Base-by-base conservation (phyloP, 352 stramenopile genomes). In the Phytophthora sp. region DNA sequence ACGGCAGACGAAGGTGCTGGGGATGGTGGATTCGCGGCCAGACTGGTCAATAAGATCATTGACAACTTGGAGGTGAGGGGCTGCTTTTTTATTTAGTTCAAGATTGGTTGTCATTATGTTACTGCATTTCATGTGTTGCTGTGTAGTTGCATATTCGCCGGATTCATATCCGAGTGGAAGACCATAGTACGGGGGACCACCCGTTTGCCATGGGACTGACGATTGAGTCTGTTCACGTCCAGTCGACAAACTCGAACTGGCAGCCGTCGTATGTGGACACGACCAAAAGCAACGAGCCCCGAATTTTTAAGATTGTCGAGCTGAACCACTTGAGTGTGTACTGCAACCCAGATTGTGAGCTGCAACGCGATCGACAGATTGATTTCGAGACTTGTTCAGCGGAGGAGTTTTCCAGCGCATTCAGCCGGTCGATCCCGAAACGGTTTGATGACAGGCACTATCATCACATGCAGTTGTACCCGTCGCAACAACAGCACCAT, bases 181-280 rank as follows among this genome's bases (percentile, higher is more conserved):
- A 96, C 60, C 53, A 84, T 28, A 80, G 72, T 35, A 85, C 82
- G 9, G 87, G 87, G 20, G 87, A 96, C 31, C 87, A 95, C 27
- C 84, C 88, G 9, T 96, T 95, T 51, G 69, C 88, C 3, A 48
- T 94, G 28, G 88, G 88, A 0, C 43, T 96, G n/a, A 92, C 88
- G 1, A 84, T 95, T 30, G 82, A 94, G 48, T 95, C 86, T 7
- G 84, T 93, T 3, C 86, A 95, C 39, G 81, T 88, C 9, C 62
- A 96, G 82, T 96, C 88, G 3, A 96, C 88, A 2, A 94, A 95
- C 54, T 90, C 85, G 3, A 91, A 84, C 38, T 96, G 88, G 88
- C 87, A 95, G 54, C 84, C 85, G 2, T 89, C 85, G 6, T 96
- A 93, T 21, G 77, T 96, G 11, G 86, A 96, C 39, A 82, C 73